A percentile compares a stretch with the other conserved stretches of the same genome.
These are phyloP conservation scores for Microbotryum violaceum DNA, from an alignment of 1,284 basidiomycete species.

Conservation along the genomic window DNA sequence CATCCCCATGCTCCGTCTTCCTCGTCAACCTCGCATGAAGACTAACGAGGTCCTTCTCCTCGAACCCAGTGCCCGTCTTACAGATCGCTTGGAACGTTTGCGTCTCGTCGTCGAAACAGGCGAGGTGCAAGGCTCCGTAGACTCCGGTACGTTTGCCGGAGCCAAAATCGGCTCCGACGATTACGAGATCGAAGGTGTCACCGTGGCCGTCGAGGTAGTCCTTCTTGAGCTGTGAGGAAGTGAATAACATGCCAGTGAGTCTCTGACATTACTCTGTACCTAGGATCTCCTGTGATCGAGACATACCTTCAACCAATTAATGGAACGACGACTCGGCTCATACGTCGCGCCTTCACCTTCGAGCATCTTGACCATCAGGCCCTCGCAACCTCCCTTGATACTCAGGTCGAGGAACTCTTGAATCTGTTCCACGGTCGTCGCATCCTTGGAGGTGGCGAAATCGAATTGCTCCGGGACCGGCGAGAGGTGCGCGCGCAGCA, in stretches of 20 bases:
- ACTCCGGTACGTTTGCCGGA: constrained; percentile 96
- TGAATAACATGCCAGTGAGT: neutral
- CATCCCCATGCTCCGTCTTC: constrained; percentile 43
- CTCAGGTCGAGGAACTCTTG: constrained; percentile 90
- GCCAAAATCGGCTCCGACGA: constrained; percentile 92
- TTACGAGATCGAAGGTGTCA: constrained; percentile 93
- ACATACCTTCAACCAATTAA: constrained; percentile 94
- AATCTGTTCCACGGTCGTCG: constrained; percentile 85
- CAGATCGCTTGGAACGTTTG: constrained; percentile 94
- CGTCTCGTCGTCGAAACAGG: constrained; percentile 83
- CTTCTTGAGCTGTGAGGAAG: constrained; percentile 69
- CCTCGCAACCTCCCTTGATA: constrained; percentile 96
- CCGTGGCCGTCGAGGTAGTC: constrained; percentile 96
- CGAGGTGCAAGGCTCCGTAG: constrained; percentile 90
- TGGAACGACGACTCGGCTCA: constrained; percentile 85
- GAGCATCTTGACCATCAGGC: constrained; percentile 98
- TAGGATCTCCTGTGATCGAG: neutral
- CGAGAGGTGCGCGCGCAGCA: constrained; percentile 72
- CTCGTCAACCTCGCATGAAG: constrained; percentile 70
- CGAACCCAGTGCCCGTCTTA: constrained; percentile 98
- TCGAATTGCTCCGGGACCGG: constrained; percentile 81
- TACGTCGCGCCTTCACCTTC: constrained; percentile 85
- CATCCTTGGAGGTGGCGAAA: constrained; percentile 85
- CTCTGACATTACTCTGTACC: neutral
- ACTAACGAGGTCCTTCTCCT: constrained; percentile 76